Conservation (phyloP, 177 flowering plant species). For the Vitis hybrid region DNA sequence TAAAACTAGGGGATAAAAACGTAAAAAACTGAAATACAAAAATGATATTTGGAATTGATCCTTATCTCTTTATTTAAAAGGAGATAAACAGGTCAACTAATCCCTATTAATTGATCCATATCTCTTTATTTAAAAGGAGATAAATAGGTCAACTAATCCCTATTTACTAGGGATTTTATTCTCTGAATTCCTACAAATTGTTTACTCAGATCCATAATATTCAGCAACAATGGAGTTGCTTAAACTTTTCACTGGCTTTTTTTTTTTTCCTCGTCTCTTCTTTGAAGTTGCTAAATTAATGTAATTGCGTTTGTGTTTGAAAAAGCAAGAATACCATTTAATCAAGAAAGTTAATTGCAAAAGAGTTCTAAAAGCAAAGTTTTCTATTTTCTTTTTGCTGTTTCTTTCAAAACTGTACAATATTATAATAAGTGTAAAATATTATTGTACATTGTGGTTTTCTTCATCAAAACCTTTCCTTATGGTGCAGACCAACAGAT, state of each 20-base stretch:
- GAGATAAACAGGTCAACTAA: no score
- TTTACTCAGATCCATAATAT: no score
- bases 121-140: no score
- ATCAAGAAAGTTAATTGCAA: neutral
- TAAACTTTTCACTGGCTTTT: neutral
- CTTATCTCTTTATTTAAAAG: no score
- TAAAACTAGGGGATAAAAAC: no score
- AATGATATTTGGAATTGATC: no score
- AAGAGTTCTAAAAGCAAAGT: neutral
- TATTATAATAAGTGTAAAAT: neutral
- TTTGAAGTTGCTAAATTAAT: neutral
- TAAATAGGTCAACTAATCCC: no score
- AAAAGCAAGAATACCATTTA: neutral
- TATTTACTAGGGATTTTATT: no score
- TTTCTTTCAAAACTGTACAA: neutral
- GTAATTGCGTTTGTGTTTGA: neutral
- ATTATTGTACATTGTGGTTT: neutral
- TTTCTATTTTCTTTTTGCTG: neutral
- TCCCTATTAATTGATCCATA: no score
- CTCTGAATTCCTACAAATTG: no score
- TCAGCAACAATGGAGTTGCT: no score
- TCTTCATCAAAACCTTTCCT: neutral
- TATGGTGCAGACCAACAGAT: slow-evolving; percentile 78
- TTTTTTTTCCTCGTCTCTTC: neutral
- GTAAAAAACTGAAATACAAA: no score